Evolutionary conservation across 768 basidiomycete genomes (phyloP).

Genomic region (Suillus spraguei): DNA sequence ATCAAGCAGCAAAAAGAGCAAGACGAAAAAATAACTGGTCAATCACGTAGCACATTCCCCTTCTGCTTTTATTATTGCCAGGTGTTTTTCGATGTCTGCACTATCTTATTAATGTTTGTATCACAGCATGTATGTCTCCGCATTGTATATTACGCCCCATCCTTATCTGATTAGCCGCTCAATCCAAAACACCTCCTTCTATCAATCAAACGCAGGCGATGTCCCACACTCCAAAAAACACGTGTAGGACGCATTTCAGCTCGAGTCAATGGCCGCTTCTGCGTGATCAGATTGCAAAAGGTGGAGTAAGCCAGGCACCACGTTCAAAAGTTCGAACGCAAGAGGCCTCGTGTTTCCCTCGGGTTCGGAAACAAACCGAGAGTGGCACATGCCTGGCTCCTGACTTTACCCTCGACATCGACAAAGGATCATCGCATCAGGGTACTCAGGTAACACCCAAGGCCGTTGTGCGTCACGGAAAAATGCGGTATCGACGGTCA

Average conservation of each 20-base stretch:
- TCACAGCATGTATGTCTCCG: neutral
- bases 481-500: slow-evolving; percentile 4
- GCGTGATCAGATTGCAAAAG: neutral
- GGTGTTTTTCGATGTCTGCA: slow-evolving; percentile 3
- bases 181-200: slow-evolving; percentile 3
- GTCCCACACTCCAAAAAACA: slow-evolving; percentile 4
- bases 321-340: neutral
- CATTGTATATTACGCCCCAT: slow-evolving; percentile 4
- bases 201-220: neutral
- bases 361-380: slow-evolving; percentile 5
- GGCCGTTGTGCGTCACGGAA: neutral
- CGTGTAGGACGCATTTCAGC: slow-evolving; percentile 1
- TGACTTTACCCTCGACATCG: slow-evolving; percentile 3
- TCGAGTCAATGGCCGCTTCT: neutral
- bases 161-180: slow-evolving; percentile 4
- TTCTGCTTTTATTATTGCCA: neutral
- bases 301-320: slow-evolving; percentile 3
- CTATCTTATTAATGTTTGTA: slow-evolving; percentile 7
- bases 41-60: neutral
- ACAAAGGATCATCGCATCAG: slow-evolving; percentile 1
- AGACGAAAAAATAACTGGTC: slow-evolving; percentile 38
- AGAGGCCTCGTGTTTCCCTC: slow-evolving; percentile 9
- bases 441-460: neutral
- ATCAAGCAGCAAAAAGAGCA: slow-evolving; percentile 41
- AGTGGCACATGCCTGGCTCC: slow-evolving; percentile 7